These are phyloP conservation scores for Diplosphaera chodatii DNA, from an alignment of 139 green algal species.

Conservation along the genomic window DNA sequence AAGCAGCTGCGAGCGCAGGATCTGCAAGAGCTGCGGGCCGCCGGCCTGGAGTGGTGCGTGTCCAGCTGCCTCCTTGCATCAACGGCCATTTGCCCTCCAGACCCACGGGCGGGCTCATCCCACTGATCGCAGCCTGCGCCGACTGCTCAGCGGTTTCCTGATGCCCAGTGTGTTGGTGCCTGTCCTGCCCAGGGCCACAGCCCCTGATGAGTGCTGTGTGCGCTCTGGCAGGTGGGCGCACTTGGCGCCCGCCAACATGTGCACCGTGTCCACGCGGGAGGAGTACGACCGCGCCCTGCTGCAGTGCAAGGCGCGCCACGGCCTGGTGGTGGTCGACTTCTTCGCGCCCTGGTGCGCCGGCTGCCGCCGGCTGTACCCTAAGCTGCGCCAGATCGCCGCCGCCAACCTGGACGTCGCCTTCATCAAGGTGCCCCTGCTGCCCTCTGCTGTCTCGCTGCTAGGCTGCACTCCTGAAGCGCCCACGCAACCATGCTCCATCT, in stretches of 20 bases:
- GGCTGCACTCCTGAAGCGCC: too few species aligned
- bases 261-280: not conserved
- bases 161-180: too few species aligned
- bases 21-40: not conserved
- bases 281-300: not conserved
- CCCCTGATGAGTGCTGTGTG: too few species aligned
- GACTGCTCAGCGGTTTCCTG: too few species aligned
- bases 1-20: not conserved
- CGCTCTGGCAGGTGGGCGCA: too few species aligned
- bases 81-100: too few species aligned
- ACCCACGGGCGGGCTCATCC: too few species aligned
- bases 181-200: too few species aligned
- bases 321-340: slow-evolving; percentile 83
- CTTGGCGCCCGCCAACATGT: not conserved
- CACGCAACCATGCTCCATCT: too few species aligned
- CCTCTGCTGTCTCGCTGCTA: too few species aligned
- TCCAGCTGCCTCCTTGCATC: too few species aligned
- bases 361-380: slow-evolving; percentile 82
- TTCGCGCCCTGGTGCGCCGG: slow-evolving; percentile 84
- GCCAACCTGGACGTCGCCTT: not conserved
- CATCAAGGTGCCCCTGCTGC: slow-evolving; percentile 2
- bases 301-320: slow-evolving; percentile 35
- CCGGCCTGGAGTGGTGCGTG: not conserved
- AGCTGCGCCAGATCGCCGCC: slow-evolving; percentile 31
- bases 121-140: too few species aligned